A percentile compares a stretch with the other conserved stretches of the same genome.
phyloP scores from a whole-genome alignment of 1,139 yeast genomes.

The Yamadazyma trypodendri region DNA sequence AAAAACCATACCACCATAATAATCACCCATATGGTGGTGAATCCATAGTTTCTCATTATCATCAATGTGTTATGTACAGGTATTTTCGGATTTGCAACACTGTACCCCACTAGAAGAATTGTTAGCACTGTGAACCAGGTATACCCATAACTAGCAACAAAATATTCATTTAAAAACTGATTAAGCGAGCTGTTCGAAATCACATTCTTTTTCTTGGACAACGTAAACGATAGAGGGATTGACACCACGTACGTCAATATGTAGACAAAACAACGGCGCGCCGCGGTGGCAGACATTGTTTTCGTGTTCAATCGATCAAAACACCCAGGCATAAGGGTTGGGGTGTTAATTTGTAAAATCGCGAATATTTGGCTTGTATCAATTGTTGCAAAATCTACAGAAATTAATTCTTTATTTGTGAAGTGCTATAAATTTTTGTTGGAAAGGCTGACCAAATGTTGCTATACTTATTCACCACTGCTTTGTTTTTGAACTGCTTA shows the following conservation, averaged over 20 bases:
- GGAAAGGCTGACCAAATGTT: neutral
- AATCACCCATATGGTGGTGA: slow-evolving; percentile 14
- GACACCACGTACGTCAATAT: neutral
- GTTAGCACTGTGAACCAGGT: slow-evolving; percentile 26
- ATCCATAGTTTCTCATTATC: slow-evolving; percentile 16
- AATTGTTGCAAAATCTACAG: neutral
- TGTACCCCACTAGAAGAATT: neutral
- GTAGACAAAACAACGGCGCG: neutral
- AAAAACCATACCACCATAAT: slow-evolving; percentile 40
- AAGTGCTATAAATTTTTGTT: no score
- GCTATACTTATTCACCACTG: neutral
- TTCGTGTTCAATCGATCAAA: no score
- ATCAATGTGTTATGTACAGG: neutral
- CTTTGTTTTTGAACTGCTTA: neutral
- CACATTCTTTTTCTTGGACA: slow-evolving; percentile 12
- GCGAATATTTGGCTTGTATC: no score
- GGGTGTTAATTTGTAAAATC: no score
- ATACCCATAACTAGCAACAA: slow-evolving; percentile 28
- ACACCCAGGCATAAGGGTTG: no score
- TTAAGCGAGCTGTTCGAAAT: slow-evolving; percentile 18
- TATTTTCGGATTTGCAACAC: neutral
- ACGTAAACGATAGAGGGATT: neutral
- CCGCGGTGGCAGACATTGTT: neutral
- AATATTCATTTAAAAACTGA: slow-evolving; percentile 18
- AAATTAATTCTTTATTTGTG: neutral